phyloP scores from a whole-genome alignment of 2,329 filamentous ascomycete genomes.

The Capronia epimyces region DNA sequence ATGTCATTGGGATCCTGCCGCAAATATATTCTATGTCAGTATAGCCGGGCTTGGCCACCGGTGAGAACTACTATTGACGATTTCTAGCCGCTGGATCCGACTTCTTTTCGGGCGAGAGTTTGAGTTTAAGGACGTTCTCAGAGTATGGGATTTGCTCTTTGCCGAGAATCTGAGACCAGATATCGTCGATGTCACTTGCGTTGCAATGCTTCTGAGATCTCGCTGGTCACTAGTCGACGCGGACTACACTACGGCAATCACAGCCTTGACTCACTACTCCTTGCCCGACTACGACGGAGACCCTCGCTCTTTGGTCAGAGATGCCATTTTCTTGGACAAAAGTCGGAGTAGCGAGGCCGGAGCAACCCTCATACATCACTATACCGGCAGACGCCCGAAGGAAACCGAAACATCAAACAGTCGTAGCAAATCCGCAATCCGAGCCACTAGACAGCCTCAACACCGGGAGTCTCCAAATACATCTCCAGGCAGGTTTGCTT shows the following conservation, averaged over 20 bases:
- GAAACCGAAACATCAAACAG: constrained; percentile 23
- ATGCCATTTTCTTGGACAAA: constrained; percentile 59
- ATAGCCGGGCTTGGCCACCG: not conserved
- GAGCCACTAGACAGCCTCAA: constrained; percentile 25
- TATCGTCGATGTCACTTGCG: constrained; percentile 82
- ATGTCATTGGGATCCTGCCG: constrained; percentile 80
- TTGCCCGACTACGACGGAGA: constrained; percentile 56
- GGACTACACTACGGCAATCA: constrained; percentile 81
- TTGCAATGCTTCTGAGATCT: constrained; percentile 77
- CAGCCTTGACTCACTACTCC: constrained; percentile 78
- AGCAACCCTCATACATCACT: constrained; percentile 42
- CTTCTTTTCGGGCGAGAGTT: constrained; percentile 92
- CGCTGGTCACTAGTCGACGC: constrained; percentile 81
- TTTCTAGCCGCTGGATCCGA: constrained; percentile 76
- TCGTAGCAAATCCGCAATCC: constrained; percentile 21
- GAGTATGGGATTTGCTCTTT: constrained; percentile 87
- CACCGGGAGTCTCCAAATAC: constrained; percentile 33
- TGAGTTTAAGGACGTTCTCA: constrained; percentile 73
- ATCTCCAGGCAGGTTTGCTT: constrained; percentile 35
- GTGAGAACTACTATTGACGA: not conserved
- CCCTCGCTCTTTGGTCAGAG: constrained; percentile 75
- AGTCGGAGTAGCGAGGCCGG: constrained; percentile 42
- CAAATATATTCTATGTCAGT: constrained; percentile 90
- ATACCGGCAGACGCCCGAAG: constrained; percentile 43
- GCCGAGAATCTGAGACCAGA: constrained; percentile 75